phyloP scores from a whole-genome alignment of 129 eudicot species.

The Tagetes patula region DNA sequence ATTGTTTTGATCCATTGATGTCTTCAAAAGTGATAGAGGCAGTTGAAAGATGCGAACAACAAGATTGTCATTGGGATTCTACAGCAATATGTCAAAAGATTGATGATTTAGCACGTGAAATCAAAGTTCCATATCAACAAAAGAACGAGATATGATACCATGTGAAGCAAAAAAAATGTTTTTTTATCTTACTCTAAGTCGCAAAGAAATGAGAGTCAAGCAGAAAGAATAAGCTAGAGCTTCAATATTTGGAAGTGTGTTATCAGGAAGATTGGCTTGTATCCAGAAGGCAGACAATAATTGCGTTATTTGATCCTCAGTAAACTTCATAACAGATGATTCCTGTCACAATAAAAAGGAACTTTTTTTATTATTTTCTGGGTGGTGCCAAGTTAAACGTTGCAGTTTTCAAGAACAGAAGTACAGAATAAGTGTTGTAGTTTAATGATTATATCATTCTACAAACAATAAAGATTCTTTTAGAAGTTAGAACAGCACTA shows the following conservation, averaged over 20 bases:
- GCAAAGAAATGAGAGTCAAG: constrained; percentile 62
- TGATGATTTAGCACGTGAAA: not conserved
- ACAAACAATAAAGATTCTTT: not conserved
- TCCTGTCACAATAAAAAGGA: constrained; percentile 50
- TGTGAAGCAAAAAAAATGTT: constrained; percentile 1
- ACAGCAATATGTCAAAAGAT: constrained; percentile 34
- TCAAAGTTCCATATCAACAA: not conserved
- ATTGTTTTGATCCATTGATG: constrained; percentile 50
- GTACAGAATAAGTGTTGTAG: not conserved
- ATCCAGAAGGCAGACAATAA: constrained; percentile 83
- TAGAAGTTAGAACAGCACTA: no score
- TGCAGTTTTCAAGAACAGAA: constrained; percentile 9
- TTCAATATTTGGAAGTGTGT: constrained; percentile 74
- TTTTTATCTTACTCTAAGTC: constrained; percentile 48
- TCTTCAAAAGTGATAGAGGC: constrained; percentile 69
- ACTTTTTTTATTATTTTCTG: not conserved
- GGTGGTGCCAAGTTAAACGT: not conserved
- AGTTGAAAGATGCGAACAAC: constrained; percentile 86
- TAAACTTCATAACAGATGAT: constrained; percentile 60
- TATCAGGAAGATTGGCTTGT: constrained; percentile 86
- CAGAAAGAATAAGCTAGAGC: constrained; percentile 91
- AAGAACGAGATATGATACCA: constrained; percentile 6
- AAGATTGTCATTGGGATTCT: constrained; percentile 56
- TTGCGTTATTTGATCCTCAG: constrained; percentile 80
- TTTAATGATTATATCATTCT: not conserved